Evolutionary conservation across 2,329 filamentous ascomycete species (phyloP).

Genomic region (Penicillium sp.): DNA sequence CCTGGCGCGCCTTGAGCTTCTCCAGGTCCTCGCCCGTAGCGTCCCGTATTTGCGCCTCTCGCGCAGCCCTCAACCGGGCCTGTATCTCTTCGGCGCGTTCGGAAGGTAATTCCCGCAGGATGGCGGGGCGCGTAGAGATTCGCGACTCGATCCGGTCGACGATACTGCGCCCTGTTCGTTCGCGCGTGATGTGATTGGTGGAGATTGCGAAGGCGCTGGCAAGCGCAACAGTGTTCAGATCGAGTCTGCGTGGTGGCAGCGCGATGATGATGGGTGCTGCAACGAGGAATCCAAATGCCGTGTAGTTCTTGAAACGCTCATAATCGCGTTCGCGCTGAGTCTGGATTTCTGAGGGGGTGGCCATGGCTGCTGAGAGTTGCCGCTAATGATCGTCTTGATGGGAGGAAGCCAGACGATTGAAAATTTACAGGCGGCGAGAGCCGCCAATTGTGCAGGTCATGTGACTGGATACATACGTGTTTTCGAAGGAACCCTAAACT

Average conservation of each 20-base stretch:
- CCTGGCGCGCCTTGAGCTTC: constrained; percentile 29
- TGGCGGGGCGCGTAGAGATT: constrained; percentile 20
- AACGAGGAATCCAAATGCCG: constrained; percentile 37
- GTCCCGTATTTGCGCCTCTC: constrained; percentile 25
- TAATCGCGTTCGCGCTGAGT: constrained; percentile 35
- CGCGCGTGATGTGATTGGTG: constrained; percentile 37
- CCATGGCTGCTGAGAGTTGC: constrained; percentile 4
- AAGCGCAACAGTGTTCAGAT: constrained; percentile 37
- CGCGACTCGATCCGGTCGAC: constrained; percentile 30
- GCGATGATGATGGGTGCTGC: constrained; percentile 31
- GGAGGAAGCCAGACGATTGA: neutral
- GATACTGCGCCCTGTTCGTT: constrained; percentile 35
- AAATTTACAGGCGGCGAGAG: constrained; percentile 17
- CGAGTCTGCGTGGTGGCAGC: constrained; percentile 38
- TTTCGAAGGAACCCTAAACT: neutral
- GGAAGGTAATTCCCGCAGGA: constrained; percentile 27
- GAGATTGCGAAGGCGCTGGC: constrained; percentile 39
- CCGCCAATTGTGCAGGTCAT: constrained; percentile 13
- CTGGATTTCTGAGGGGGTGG: constrained; percentile 8
- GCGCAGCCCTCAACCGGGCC: constrained; percentile 26
- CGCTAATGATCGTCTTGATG: neutral
- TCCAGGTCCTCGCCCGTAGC: constrained; percentile 31
- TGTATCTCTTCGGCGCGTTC: constrained; percentile 35
- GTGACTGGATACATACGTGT: constrained; percentile 2
- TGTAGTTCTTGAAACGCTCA: constrained; percentile 39